These are phyloP conservation scores for Chlorella sorokiniana DNA, from an alignment of 139 green algal species.

Conservation along the genomic window DNA sequence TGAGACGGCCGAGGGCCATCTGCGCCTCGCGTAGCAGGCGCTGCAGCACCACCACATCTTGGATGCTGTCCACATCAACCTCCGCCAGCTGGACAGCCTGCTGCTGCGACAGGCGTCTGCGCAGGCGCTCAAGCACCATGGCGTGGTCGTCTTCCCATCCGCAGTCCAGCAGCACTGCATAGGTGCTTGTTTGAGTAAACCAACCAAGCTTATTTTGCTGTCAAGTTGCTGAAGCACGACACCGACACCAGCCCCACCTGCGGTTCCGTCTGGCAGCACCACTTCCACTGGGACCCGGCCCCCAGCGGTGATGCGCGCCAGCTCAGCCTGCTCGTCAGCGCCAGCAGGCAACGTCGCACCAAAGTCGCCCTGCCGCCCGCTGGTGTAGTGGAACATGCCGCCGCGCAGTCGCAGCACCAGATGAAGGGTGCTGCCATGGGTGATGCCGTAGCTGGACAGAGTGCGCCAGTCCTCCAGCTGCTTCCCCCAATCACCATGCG, in stretches of 20 bases:
- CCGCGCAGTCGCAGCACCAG: not conserved
- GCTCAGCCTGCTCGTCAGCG: no score
- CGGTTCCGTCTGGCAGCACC: not conserved
- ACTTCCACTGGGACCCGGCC: not conserved
- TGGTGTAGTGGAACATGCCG: not conserved
- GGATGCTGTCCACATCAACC: not conserved
- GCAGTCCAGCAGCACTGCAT: conserved; percentile 7
- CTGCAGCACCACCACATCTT: not conserved
- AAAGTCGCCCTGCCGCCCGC: not conserved
- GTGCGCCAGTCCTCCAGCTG: conserved; percentile 94
- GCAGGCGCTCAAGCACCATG: not conserved
- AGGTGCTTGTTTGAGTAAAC: not conserved
- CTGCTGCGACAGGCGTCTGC: not conserved
- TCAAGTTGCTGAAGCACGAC: not conserved
- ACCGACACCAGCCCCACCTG: not conserved
- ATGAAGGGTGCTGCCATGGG: conserved; percentile 62
- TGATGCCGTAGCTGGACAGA: conserved; percentile 92
- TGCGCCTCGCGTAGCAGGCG: not conserved
- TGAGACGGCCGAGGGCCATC: no score
- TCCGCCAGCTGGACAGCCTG: not conserved
- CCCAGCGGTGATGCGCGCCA: not conserved
- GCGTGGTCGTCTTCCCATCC: not conserved
- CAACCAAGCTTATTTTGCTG: not conserved
- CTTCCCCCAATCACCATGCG: conserved; percentile 94
- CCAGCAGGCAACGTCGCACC: no score